phyloP scores from a whole-genome alignment of 1,284 basidiomycete species.

The Sanguinoderma infundibulare region DNA sequence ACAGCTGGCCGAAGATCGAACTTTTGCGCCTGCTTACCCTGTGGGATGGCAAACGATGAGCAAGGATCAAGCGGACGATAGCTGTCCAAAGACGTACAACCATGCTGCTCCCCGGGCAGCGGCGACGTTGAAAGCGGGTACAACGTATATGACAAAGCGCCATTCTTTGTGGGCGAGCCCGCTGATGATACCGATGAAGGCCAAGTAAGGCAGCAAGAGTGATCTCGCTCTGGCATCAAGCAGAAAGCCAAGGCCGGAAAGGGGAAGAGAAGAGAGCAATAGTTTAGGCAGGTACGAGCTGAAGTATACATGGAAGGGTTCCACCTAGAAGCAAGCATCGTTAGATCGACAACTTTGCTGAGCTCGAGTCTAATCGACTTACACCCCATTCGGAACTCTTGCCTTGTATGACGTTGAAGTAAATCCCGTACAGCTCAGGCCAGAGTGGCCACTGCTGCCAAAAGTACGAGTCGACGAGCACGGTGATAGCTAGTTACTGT shows the following conservation, averaged over 20 bases:
- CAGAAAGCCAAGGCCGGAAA: constrained; percentile 58
- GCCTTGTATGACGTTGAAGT: constrained; percentile 89
- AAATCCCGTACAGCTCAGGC: constrained; percentile 85
- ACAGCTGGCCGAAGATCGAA: constrained; percentile 46
- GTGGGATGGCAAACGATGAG: too few species aligned
- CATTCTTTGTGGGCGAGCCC: constrained; percentile 91
- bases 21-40: constrained; percentile 55
- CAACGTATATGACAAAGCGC: constrained; percentile 91
- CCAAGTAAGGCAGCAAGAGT: constrained; percentile 55
- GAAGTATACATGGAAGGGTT: constrained; percentile 77
- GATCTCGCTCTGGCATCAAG: constrained; percentile 53
- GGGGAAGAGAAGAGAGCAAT: constrained; percentile 67
- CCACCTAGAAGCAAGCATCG: constrained; percentile 53
- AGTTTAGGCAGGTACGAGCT: constrained; percentile 79
- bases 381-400: constrained; percentile 94
- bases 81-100: too few species aligned
- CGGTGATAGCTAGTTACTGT: constrained; percentile 55
- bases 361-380: constrained; percentile 36
- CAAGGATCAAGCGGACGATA: too few species aligned
- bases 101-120: constrained; percentile 69
- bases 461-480: constrained; percentile 84
- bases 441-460: constrained; percentile 79
- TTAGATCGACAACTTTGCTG: not conserved
- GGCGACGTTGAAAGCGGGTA: constrained; percentile 84
- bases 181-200: constrained; percentile 74